Conservation (phyloP, 129 eudicot genomes). For the Smallanthus sonchifolius region DNA sequence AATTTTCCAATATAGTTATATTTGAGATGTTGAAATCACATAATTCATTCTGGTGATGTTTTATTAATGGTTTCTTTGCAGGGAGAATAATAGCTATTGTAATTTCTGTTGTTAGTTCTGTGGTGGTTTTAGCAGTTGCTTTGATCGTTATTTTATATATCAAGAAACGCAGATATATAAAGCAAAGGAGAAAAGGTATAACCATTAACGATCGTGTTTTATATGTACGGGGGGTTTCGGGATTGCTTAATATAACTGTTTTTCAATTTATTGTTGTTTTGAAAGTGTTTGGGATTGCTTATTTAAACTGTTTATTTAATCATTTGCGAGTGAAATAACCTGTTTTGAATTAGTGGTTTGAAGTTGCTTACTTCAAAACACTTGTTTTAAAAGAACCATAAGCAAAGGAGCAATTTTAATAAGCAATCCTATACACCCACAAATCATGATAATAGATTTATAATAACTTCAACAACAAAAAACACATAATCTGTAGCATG, state of each 20-base stretch:
- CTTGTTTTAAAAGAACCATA: background rate
- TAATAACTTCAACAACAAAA: background rate
- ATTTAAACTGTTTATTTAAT: background rate
- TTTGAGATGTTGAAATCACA: too few relatives aligned
- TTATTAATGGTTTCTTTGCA: constrained; percentile 27
- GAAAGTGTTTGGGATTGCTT: background rate
- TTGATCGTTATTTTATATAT: constrained; percentile 41
- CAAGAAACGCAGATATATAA: constrained; percentile 44
- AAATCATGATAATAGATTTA: background rate
- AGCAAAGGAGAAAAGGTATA: constrained; percentile 69
- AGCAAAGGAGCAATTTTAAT: background rate
- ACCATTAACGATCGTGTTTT: background rate
- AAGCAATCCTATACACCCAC: background rate
- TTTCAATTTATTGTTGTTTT: background rate
- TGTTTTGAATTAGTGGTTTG: background rate
- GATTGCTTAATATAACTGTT: background rate
- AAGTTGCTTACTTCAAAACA: background rate
- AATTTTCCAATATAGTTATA: too few relatives aligned
- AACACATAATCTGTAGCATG: background rate
- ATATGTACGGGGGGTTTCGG: background rate
- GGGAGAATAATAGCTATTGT: constrained; percentile 44
- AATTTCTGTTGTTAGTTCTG: constrained; percentile 55
- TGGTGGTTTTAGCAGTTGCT: constrained; percentile 46
- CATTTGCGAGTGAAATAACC: background rate
- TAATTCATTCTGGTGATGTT: background rate